Base-by-base conservation (phyloP, 1,284 basidiomycete genomes). In the Trametes sp. region DNA sequence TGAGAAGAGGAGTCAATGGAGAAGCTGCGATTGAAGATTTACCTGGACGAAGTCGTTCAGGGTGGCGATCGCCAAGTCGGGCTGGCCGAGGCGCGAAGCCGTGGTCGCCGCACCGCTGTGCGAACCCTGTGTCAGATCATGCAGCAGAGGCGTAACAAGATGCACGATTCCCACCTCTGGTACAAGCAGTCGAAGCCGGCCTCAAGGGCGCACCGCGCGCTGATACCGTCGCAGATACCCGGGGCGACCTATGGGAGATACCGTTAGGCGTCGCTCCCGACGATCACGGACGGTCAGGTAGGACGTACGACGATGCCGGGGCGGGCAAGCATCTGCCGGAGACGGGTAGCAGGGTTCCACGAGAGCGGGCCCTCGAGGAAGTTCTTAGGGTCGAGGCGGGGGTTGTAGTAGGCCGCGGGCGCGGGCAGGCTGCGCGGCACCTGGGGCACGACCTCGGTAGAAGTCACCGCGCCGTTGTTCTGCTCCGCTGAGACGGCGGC, bases 211-310 rank as follows among this genome's bases (percentile, higher is more conserved):
- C 89, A 89, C 26, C 92, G 84, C 5, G 92, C 90, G 68, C 87
- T 90, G 74, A 93, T 92, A 55, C 92, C 91, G 66, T 93, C 92
- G 69, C 89, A 93, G 46, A 93, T 90, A 58, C 92, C 92, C 7
- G 90, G 90, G 1, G 89, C 89, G 69, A 89, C 77, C 88, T 89
- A 44, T 5, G 13, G 8, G 1, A 35, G 13, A 13, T 28, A 23
- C 14, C 28, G 53, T 31, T 24, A 26, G 24, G 9, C 59, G 16
- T 61, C 38, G 16, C 28, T 29, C 14, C 44, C 23, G 33, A 28
- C 35, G 6, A 41, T 28, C 16, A 35, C 48, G 19, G n/a, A n/a
- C 11, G 24, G 19, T 0, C 13, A 21, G 28, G 19, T 11, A 33
- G 24, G 24, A 79, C 86, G 63, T 79, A 91, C 90, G 41, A 92